Conservation (phyloP, 1,139 yeast genomes). For the Magnusiomyces clavatus region DNA sequence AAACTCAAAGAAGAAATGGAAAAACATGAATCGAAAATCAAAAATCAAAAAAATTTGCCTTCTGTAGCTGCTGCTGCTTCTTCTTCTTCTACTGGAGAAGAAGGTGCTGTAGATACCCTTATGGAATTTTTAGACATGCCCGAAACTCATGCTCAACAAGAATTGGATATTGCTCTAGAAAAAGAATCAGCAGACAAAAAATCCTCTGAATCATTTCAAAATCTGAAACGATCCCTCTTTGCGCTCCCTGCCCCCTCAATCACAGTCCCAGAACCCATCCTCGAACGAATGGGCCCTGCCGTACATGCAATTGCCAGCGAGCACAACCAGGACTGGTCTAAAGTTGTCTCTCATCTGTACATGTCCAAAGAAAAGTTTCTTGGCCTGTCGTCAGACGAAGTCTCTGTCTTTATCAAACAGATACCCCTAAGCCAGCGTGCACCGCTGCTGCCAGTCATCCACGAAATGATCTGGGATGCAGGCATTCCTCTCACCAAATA, state of each 20-base stretch:
- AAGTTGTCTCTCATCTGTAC: slow-evolving; percentile 18
- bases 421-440: slow-evolving; percentile 28
- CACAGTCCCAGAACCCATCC: slow-evolving; percentile 16
- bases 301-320: slow-evolving; percentile 17
- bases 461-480: slow-evolving; percentile 25
- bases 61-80: slow-evolving; percentile 5
- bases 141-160: slow-evolving; percentile 8
- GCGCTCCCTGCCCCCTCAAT: slow-evolving; percentile 6
- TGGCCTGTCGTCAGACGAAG: slow-evolving; percentile 21
- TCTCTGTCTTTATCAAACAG: slow-evolving; percentile 21
- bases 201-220: background rate
- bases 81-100: slow-evolving; percentile 16
- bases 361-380: slow-evolving; percentile 16
- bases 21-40: background rate
- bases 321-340: slow-evolving; percentile 22
- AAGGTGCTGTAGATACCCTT: slow-evolving; percentile 17
- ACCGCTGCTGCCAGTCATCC: slow-evolving; percentile 18
- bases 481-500: slow-evolving; percentile 20
- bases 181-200: background rate
- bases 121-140: slow-evolving; percentile 17
- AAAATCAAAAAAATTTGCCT: background rate
- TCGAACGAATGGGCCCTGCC: slow-evolving; percentile 17
- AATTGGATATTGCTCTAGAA: background rate
- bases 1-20: slow-evolving; percentile 9
- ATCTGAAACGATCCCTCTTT: slow-evolving; percentile 12